A percentile compares a stretch with the other conserved stretches of the same genome.
phyloP scores from a whole-genome alignment of 208 protist genomes.

The Crithidia expoeki region DNA sequence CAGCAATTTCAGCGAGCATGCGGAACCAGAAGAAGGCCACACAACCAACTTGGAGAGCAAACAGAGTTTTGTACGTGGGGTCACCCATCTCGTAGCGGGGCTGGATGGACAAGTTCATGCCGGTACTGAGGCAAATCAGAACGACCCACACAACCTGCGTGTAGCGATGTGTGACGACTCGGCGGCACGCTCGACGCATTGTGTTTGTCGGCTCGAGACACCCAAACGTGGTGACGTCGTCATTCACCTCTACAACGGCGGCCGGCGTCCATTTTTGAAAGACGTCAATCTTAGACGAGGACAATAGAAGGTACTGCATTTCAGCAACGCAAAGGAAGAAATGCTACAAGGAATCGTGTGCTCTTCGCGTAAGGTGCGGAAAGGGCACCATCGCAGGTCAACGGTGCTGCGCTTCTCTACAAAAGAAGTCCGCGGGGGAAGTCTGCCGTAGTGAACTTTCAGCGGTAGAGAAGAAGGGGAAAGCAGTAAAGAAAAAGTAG shows the following conservation, averaged over 20 bases:
- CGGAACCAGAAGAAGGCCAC: conserved; percentile 58
- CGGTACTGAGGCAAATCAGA: conserved; percentile 38
- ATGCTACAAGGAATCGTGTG: neutral
- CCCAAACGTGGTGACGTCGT: conserved; percentile 9
- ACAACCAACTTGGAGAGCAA: conserved; percentile 35
- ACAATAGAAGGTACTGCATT: conserved; percentile 32
- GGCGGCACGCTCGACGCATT: conserved; percentile 17
- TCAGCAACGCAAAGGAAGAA: conserved; percentile 4
- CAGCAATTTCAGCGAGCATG: conserved; percentile 53
- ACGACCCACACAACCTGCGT: conserved; percentile 32
- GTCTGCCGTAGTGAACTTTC: no score
- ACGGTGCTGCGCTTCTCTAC: no score
- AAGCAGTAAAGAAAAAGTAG: neutral
- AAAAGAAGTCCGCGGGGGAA: no score
- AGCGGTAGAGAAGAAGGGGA: no score
- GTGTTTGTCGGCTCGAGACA: neutral
- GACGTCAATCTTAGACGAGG: neutral
- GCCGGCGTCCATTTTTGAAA: conserved; percentile 27
- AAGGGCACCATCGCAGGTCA: no score
- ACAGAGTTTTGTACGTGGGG: conserved; percentile 28
- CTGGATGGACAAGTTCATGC: conserved; percentile 39
- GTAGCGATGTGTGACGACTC: neutral
- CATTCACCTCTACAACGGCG: neutral
- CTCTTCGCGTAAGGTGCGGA: neutral
- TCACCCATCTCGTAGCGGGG: conserved; percentile 40